Evolutionary conservation across 2,329 filamentous ascomycete species (phyloP).

Genomic region (Aspergillus tamarii): DNA sequence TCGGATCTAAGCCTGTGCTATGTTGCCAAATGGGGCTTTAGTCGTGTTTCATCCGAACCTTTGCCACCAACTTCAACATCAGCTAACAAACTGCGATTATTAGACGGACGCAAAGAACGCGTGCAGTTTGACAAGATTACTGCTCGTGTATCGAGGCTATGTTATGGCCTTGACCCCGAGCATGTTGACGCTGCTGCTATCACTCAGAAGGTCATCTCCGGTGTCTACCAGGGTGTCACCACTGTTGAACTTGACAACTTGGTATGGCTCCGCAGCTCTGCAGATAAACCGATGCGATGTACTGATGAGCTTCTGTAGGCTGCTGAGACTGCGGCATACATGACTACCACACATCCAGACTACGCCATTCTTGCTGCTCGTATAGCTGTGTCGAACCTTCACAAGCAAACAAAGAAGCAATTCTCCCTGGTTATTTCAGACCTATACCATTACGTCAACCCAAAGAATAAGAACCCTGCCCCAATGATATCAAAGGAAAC

Average conservation of each 20-base stretch:
- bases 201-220: slow-evolving; percentile 98
- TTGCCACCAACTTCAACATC: slow-evolving; percentile 23
- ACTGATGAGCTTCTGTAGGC: slow-evolving; percentile 62
- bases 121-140: slow-evolving; percentile 99
- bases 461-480: slow-evolving; percentile 78
- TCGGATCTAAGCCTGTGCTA: background rate
- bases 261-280: slow-evolving; percentile 58
- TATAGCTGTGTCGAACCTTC: slow-evolving; percentile 98
- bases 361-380: slow-evolving; percentile 97
- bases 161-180: slow-evolving; percentile 93
- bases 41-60: background rate
- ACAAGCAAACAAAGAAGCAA: slow-evolving; percentile 99
- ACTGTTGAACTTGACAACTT: slow-evolving; percentile 96
- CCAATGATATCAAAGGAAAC: slow-evolving; percentile 95
- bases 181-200: slow-evolving; percentile 98
- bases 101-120: slow-evolving; percentile 99
- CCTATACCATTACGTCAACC: slow-evolving; percentile 94
- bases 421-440: slow-evolving; percentile 95
- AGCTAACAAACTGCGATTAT: slow-evolving; percentile 24
- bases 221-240: slow-evolving; percentile 97
- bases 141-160: slow-evolving; percentile 93
- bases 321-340: slow-evolving; percentile 98
- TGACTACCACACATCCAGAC: slow-evolving; percentile 99
- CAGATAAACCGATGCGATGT: background rate
- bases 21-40: background rate